A percentile compares a stretch with the other conserved stretches of the same genome.
Conservation (phyloP, 2,329 filamentous ascomycete species). For the Byssoonygena ceratinophila region DNA sequence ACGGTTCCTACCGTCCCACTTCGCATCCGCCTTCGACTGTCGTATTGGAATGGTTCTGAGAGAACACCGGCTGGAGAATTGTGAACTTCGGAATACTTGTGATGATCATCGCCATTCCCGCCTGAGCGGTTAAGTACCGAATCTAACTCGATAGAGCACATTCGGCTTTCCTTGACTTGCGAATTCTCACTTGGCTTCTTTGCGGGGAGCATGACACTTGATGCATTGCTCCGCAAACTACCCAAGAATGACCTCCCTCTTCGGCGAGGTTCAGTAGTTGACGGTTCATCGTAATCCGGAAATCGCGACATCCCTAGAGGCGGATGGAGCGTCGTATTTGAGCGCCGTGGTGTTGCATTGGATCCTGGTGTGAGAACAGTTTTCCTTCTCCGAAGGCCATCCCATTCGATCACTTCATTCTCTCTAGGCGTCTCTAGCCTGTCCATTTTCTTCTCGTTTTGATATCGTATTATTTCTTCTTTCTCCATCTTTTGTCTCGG, state of each 20-base stretch:
- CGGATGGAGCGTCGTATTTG: conserved; percentile 53
- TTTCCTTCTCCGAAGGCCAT: conserved; percentile 69
- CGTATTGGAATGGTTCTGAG: conserved; percentile 5
- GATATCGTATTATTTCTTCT: conserved; percentile 65
- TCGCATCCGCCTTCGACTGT: conserved; percentile 16
- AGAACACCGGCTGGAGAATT: neutral
- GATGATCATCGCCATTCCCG: neutral
- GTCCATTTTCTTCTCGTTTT: conserved; percentile 64
- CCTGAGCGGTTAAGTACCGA: neutral
- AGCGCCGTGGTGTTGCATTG: conserved; percentile 30
- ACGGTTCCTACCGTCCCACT: conserved; percentile 33
- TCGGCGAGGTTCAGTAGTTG: conserved; percentile 23
- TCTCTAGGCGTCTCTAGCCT: conserved; percentile 65
- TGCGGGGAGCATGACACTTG: conserved; percentile 21
- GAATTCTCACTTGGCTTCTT: neutral
- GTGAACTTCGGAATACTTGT: conserved; percentile 1
- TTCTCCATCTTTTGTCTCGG: conserved; percentile 67
- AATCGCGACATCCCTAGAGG: conserved; percentile 82
- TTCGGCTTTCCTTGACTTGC: neutral
- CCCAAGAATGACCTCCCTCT: conserved; percentile 31
- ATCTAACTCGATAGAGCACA: conserved; percentile 2
- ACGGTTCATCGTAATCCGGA: conserved; percentile 52
- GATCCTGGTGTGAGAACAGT: conserved; percentile 43
- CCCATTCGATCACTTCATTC: conserved; percentile 77
- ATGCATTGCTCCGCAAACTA: conserved; percentile 31